Percentiles rank a stretch among this genome's conserved stretches.
phyloP scores from a whole-genome alignment of 768 basidiomycete genomes.

The Hortiboletus flavorubellus region DNA sequence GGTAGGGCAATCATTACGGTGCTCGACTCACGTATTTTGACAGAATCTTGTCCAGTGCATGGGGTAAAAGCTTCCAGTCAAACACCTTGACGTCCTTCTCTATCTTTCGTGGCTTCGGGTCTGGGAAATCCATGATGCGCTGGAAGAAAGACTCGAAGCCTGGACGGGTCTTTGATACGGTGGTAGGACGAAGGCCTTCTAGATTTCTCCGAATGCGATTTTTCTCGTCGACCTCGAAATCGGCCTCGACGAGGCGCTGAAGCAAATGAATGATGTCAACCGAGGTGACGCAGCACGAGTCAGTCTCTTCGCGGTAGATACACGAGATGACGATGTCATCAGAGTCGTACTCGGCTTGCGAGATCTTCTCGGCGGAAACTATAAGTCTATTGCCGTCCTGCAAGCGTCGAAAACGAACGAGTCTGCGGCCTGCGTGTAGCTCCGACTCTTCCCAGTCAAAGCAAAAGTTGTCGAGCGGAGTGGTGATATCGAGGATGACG shows the following conservation, averaged over 20 bases:
- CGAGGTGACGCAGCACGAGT: constrained; percentile 85
- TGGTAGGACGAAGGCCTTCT: constrained; percentile 87
- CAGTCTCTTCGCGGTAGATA: constrained; percentile 79
- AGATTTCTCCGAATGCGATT: constrained; percentile 93
- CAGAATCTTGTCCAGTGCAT: constrained; percentile 74
- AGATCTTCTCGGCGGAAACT: constrained; percentile 73
- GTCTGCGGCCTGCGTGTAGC: constrained; percentile 63
- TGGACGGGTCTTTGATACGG: constrained; percentile 81
- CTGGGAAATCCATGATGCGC: constrained; percentile 93
- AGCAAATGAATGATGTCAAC: constrained; percentile 95
- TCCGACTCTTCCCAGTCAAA: constrained; percentile 65
- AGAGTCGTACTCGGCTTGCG: constrained; percentile 68
- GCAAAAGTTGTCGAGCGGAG: constrained; percentile 54
- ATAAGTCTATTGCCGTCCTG: constrained; percentile 76
- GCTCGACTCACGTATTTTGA: constrained; percentile 71
- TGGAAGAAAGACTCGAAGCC: constrained; percentile 88
- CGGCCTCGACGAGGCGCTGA: constrained; percentile 66
- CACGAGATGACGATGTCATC: constrained; percentile 88
- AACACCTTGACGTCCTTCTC: constrained; percentile 96
- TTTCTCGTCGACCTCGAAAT: constrained; percentile 94
- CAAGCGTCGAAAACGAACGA: constrained; percentile 80
- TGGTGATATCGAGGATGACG: constrained; percentile 58
- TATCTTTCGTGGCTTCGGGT: constrained; percentile 92
- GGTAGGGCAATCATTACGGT: neutral
- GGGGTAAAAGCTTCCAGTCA: constrained; percentile 66